Base-by-base conservation (phyloP, 306 rosid genomes). In the Prunus davidiana region DNA sequence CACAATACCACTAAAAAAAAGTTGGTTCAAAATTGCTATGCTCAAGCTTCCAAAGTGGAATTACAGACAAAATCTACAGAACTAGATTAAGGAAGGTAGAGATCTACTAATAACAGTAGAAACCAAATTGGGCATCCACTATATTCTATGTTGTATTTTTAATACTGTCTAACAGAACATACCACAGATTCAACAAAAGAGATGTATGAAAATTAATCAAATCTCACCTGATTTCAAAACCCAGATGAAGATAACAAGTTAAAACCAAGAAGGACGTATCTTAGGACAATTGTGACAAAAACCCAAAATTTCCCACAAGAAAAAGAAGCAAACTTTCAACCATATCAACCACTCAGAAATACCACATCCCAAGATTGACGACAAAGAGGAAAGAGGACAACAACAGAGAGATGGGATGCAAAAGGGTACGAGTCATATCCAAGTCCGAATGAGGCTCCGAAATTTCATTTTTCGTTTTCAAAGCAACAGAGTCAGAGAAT, bases 391-490 rank as follows among this genome's bases (percentile, higher is more conserved):
- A 27, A 25, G 28, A 79, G 66, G 45, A 34, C 41, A 34, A 34
- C 41, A 34, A 41, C 19, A 60, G 68, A 56, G 47, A 27, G 54
- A n/a, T 18, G 54, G 69, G 75, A 34, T 50, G 25, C 57, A 28
- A 71, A 63, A 62, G 56, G 56, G 62, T 50, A 14, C 12, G 22
- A 30, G 13, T 38, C 32, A 13, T 9, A 46, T 20, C 25, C 43
- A 70, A 30, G 67, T 3, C 55, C 47, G 58, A 71, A 77, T 34
- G 73, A 50, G 71, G 41, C 67, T 13, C 20, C 58, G 64, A 79
- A 77, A 60, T 72, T 91, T 91, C 92, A 76, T 49, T 78, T 87
- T 46, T 89, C 90, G 77, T 75, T 82, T 66, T 84, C 88, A 81
- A 46, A 25, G 45, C 30, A 25, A 65, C 47, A 63, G 64, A 25